A percentile compares a stretch with the other conserved stretches of the same genome.
Evolutionary conservation across 345 rosid species (phyloP).

Genomic region (Camelina neglecta): DNA sequence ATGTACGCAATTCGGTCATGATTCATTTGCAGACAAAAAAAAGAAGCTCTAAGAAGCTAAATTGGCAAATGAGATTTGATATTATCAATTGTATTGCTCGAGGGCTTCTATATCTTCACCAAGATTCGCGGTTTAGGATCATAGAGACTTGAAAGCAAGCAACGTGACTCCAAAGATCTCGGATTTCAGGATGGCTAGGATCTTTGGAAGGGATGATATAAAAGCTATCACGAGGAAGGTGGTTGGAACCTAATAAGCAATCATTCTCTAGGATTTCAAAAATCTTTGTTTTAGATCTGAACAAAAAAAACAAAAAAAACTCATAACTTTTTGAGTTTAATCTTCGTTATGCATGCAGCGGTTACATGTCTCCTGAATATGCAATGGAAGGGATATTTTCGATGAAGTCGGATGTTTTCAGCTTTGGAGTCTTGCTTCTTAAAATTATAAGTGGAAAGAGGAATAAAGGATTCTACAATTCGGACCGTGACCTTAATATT

Average conservation of each 20-base stretch:
- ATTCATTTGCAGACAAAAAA: constrained; percentile 50
- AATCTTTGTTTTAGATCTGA: no score
- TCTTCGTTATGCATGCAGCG: no score
- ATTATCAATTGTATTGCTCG: constrained; percentile 72
- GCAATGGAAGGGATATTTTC: no score
- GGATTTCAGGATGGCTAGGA: constrained; percentile 89
- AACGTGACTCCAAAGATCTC: constrained; percentile 81
- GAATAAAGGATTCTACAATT: no score
- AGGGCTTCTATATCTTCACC: constrained; percentile 82
- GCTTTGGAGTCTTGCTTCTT: no score
- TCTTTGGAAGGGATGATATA: constrained; percentile 71
- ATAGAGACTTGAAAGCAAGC: constrained; percentile 83
- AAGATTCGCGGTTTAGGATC: constrained; percentile 87
- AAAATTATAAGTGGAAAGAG: no score
- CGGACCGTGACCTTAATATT: no score
- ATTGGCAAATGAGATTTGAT: constrained; percentile 68
- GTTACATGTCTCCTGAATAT: no score
- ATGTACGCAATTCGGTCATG: constrained; percentile 1
- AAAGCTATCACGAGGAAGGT: constrained; percentile 64
- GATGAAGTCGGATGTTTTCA: no score
- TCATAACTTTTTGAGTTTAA: no score
- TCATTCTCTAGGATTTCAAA: no score
- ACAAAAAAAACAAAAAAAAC: no score
- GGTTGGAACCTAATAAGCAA: constrained; percentile 85
- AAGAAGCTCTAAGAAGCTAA: constrained; percentile 49